Conservation (phyloP, 83 land plant species). For the Diphasiastrum complanatum region DNA sequence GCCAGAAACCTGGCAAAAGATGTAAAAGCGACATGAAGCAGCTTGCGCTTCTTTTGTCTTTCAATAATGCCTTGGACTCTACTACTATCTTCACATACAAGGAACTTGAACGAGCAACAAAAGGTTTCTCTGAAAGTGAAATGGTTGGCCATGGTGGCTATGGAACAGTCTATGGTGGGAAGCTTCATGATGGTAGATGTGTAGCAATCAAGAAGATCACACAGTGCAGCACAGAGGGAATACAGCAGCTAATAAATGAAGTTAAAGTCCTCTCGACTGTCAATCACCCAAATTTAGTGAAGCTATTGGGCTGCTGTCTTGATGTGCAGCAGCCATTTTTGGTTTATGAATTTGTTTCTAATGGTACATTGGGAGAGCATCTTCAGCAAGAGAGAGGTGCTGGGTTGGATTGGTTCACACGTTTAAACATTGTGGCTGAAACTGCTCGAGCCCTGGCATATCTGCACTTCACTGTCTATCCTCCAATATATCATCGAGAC, state of each 20-base stretch:
- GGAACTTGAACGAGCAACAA: constrained; percentile 65
- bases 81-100: constrained; percentile 46
- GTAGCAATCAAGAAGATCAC: constrained; percentile 69
- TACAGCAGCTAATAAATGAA: constrained; percentile 71
- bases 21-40: too few relatives aligned
- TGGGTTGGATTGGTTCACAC: constrained; percentile 48
- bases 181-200: constrained; percentile 38
- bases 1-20: too few relatives aligned
- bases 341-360: constrained; percentile 76
- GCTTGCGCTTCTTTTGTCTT: too few relatives aligned
- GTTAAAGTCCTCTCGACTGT: constrained; percentile 59
- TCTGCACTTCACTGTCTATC: constrained; percentile 49
- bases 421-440: constrained; percentile 55
- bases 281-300: constrained; percentile 77
- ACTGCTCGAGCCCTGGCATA: constrained; percentile 63
- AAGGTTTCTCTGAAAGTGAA: constrained; percentile 46
- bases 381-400: constrained; percentile 49
- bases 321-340: constrained; percentile 58
- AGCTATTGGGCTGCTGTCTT: constrained; percentile 75
- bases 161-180: constrained; percentile 78
- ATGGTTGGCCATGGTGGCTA: constrained; percentile 66
- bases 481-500: constrained; percentile 79
- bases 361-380: constrained; percentile 66
- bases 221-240: constrained; percentile 33
- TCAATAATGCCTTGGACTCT: too few relatives aligned